phyloP scores from a whole-genome alignment of 108 stramenopile genomes.

The Bacterosira constricta region DNA sequence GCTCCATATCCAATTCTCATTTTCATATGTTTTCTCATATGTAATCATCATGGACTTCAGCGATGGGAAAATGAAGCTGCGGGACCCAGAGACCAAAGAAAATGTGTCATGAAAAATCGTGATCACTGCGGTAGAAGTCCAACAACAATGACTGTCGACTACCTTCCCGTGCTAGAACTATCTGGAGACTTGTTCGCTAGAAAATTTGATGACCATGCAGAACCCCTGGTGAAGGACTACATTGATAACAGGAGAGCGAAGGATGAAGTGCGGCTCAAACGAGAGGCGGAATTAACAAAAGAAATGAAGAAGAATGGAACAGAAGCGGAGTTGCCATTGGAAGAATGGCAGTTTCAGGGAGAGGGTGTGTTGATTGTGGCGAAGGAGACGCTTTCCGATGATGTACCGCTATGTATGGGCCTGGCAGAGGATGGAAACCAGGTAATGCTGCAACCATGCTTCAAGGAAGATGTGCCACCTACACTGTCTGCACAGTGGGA shows the following conservation, averaged over 20 bases:
- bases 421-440: slow-evolving; percentile 56
- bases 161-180: slow-evolving; percentile 81
- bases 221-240: slow-evolving; percentile 70
- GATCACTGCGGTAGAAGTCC: slow-evolving; percentile 92
- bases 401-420: slow-evolving; percentile 77
- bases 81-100: slow-evolving; percentile 70
- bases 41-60: neutral
- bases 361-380: slow-evolving; percentile 86
- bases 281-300: slow-evolving; percentile 26
- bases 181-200: slow-evolving; percentile 87
- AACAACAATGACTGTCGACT: slow-evolving; percentile 85
- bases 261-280: slow-evolving; percentile 44
- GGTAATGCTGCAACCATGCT: slow-evolving; percentile 74
- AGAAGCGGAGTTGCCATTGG: slow-evolving; percentile 33
- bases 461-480: slow-evolving; percentile 68
- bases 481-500: slow-evolving; percentile 76
- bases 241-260: slow-evolving; percentile 74
- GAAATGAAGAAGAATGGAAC: slow-evolving; percentile 41
- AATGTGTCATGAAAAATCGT: slow-evolving; percentile 88
- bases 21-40: neutral
- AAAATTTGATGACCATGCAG: slow-evolving; percentile 76
- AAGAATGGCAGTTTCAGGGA: slow-evolving; percentile 71
- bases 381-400: slow-evolving; percentile 67
- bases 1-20: neutral
- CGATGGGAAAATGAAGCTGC: slow-evolving; percentile 88